Evolutionary conservation across 2,329 filamentous ascomycete species (phyloP), one percentile per base, ranked within the genome.

Genomic region (Talaromyces sp.): DNA sequence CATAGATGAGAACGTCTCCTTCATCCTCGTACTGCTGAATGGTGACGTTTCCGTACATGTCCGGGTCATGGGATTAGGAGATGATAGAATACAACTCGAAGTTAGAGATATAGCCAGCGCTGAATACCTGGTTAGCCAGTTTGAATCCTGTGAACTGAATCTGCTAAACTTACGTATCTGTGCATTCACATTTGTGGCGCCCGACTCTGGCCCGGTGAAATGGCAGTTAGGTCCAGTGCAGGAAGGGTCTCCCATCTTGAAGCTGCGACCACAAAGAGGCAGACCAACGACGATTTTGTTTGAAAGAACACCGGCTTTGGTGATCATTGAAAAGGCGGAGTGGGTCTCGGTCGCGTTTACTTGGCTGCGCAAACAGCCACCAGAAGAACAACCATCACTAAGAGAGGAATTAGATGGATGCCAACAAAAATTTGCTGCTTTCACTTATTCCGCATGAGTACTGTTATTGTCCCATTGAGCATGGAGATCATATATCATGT

Each of bases 291-390:
- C 11, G 3, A 54, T 11, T 54, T 71, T 71, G 32, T 65, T 61
- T 0, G 61, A 46, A 2, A 65, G 61, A 0, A 75, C 73, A 5
- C 72, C 72, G 1, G 74, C 73, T 54, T 77, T 75, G 13, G 67
- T 69, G 40, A 72, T 54, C 57, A 74, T 76, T 1, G 11, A 78
- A 6, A 53, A 13, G 3, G 44, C 20, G 13, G 9, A 30, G 4
- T 13, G 2, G n/a, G 33, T 53, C 22, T 53, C 51, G 6, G 51
- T 53, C 14, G 29, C 3, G 10, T 53, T 53, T 3, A 48, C 40
- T 4, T 53, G 22, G 13, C 37, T 44, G 16, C 51, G 50, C 8
- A 53, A 24, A 41, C 51, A 53, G 13, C 11, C 29, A 4, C 45
- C 51, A 9, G 14, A 10, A 2, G 19, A 13, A 20, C 45, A 53